Conservation (phyloP, 2,329 filamentous ascomycete species). For the Alternaria longipes region DNA sequence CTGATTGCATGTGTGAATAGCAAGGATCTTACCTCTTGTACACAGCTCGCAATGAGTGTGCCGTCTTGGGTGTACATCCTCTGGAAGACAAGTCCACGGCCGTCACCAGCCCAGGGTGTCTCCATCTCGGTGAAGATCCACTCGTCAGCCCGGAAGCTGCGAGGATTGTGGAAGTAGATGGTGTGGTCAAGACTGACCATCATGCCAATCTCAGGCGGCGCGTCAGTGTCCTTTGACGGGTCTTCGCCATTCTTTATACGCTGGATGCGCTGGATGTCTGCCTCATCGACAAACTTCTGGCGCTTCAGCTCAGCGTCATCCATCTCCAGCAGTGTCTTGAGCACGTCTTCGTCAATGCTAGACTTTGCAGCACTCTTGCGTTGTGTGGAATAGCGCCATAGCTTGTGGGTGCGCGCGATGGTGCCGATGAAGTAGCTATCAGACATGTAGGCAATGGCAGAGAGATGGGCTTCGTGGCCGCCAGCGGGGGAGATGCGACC, state of each 20-base stretch:
- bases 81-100: constrained; percentile 78
- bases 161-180: constrained; percentile 64
- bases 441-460: constrained; percentile 90
- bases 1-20: too few relatives aligned
- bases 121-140: constrained; percentile 85
- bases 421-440: constrained; percentile 95
- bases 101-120: constrained; percentile 81
- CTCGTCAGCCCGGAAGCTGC: constrained; percentile 63
- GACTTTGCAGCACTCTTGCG: constrained; percentile 48
- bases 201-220: constrained; percentile 76
- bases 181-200: constrained; percentile 81
- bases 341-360: constrained; percentile 54
- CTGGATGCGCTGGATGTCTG: constrained; percentile 59
- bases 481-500: constrained; percentile 77
- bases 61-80: constrained; percentile 77
- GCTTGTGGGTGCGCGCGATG: constrained; percentile 78
- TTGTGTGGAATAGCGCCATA: constrained; percentile 75
- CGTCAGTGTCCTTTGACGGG: constrained; percentile 55
- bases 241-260: constrained; percentile 53
- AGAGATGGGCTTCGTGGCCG: constrained; percentile 82
- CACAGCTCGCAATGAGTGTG: constrained; percentile 77
- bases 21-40: constrained; percentile 70
- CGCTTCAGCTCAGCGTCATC: constrained; percentile 55
- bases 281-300: constrained; percentile 57
- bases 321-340: constrained; percentile 57